Evolutionary conservation across 768 basidiomycete genomes (phyloP), one percentile per base, ranked within the genome.

Genomic region (Boletales sp.): DNA sequence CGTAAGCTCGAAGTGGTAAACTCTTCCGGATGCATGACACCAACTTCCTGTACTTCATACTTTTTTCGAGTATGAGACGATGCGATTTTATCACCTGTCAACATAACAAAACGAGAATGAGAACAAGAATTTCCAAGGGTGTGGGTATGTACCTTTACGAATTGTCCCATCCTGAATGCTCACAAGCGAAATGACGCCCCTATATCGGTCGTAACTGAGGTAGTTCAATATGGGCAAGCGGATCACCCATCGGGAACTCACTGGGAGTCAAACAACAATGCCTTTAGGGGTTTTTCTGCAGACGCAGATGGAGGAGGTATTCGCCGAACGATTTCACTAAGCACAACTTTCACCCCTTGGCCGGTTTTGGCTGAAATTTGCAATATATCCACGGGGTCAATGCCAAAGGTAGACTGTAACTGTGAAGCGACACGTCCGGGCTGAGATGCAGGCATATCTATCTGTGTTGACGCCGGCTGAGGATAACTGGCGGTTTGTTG

Each of bases 321-420:
- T 19, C 86, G 82, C 48, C 87, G 79, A 14, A 97, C 72, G 47
- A 98, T 88, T 15, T 89, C 89, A 51, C 79, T 71, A 40, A 99
- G 73, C 2, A 99, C 84, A 5, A 71, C 68, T 36, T 87, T 81
- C 8, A 95, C 86, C 30, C 93, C 93, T 56, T 79, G 65, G 2
- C 97, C 97, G 9, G 90, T 91, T 71, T 99, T 99, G 12, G 97
- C 97, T 47, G 90, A 93, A 54, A 98, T 88, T 19, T 72, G 75
- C 34, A 99, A 70, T 48, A 94, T 80, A 39, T 89, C 83, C 6
- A 71, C 71, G 2, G 84, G 84, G 52, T 90, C 77, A 34, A 92
- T 81, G 32, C 88, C 91, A 49, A 98, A 87, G 2, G 87, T 88
- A 10, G 87, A 73, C 56, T 86, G 76, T 64, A 97, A 86, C 61